Evolutionary conservation across 73 alveolate genomes (phyloP).

Genomic region (Paramecium bursaria): DNA sequence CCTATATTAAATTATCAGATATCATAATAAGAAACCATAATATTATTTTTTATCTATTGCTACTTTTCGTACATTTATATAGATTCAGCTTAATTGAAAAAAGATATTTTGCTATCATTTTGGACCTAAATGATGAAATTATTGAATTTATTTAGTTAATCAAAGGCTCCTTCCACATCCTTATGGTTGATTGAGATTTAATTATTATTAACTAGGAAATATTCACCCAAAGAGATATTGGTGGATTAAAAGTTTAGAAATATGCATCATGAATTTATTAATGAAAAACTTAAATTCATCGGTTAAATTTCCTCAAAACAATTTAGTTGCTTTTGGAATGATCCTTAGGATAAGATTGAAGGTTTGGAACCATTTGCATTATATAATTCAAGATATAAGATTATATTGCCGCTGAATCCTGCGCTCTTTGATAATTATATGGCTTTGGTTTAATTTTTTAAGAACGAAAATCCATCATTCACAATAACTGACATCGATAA

Average conservation of each 20-base stretch:
- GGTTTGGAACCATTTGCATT: slow-evolving; percentile 12
- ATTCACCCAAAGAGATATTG: slow-evolving; percentile 67
- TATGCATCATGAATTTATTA: slow-evolving; percentile 62
- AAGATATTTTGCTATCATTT: slow-evolving; percentile 44
- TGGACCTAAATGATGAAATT: slow-evolving; percentile 64
- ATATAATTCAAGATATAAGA: slow-evolving; percentile 21
- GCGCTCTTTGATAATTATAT: slow-evolving; percentile 55
- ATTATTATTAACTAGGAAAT: slow-evolving; percentile 56
- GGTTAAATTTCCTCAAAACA: slow-evolving; percentile 38
- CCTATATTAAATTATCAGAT: slow-evolving; percentile 55
- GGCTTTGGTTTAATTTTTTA: slow-evolving; percentile 22
- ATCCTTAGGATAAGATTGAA: slow-evolving; percentile 54
- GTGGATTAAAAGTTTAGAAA: slow-evolving; percentile 61
- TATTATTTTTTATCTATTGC: slow-evolving; percentile 59
- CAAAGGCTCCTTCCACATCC: slow-evolving; percentile 62
- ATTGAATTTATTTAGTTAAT: slow-evolving; percentile 20
- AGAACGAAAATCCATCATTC: slow-evolving; percentile 9
- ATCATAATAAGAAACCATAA: slow-evolving; percentile 36
- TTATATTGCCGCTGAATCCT: slow-evolving; percentile 62
- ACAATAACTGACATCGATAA: slow-evolving; percentile 54
- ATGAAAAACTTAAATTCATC: slow-evolving; percentile 59
- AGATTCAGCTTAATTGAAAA: slow-evolving; percentile 48
- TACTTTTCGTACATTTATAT: slow-evolving; percentile 55
- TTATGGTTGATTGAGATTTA: slow-evolving; percentile 63
- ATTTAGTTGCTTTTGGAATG: slow-evolving; percentile 49